Evolutionary conservation across 441 rosid species (phyloP), one percentile per base, ranked within the genome.

Genomic region (Mallotus repandus): DNA sequence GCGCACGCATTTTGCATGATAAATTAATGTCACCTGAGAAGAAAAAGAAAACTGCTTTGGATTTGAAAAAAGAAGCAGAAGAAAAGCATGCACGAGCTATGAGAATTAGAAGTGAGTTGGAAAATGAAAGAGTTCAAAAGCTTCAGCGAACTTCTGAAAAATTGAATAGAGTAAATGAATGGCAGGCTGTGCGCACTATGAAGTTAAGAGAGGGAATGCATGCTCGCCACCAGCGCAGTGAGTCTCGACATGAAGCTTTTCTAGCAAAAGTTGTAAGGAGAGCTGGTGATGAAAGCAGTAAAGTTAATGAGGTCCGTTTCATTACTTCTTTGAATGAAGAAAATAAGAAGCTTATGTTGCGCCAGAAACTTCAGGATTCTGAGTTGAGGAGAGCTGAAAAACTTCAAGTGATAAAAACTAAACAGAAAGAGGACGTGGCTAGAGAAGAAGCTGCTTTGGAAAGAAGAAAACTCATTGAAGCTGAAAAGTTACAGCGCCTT

Each of bases 201-300:
- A 91, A 86, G 85, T 80, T 91, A 79, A 82, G 89, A 38, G 97
- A 91, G 82, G 97, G 88, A 62, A 89, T 91, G 94, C 76, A 84
- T 85, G 93, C 94, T 70, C 94, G 97, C 57, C 97, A 86, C 63
- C 92, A 87, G 74, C 91, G 89, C 32, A 74, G 91, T 81, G 97
- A 87, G 79, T 86, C 89, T 72, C 85, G 97, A 11, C 94, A 91
- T 84, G 94, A 89, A 85, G 97, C 97, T 81, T 87, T 77, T 86
- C 80, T 91, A 63, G 97, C 97, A 35, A 87, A 89, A 81, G 97
- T 91, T 77, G 94, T 78, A 69, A 85, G 91, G 85, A 89, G 97
- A 84, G 97, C 97, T 81, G 97, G 97, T 57, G 94, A 91, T 73
- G 97, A 91, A 81, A 91, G 94, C 80, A 91, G 92, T 75, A 91